Percentiles rank a stretch among this genome's conserved stretches.
phyloP scores from a whole-genome alignment of 345 rosid genomes.

The Hypericum perforatum region DNA sequence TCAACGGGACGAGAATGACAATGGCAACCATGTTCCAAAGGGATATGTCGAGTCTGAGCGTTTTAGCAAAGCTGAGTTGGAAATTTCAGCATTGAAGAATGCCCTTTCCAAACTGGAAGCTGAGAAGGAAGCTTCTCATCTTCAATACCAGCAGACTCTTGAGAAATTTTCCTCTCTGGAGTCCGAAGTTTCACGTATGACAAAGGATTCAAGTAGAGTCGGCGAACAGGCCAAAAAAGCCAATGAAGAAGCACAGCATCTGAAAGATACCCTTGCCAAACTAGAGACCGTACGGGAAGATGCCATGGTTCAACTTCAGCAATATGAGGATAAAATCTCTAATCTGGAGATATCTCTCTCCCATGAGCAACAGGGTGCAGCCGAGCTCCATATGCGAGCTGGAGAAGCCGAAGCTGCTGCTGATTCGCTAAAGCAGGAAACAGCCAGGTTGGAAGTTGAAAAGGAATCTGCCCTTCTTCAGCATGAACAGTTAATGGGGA shows the following conservation, averaged over 20 bases:
- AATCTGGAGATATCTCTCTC: conserved; percentile 43
- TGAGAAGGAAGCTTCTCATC: conserved; percentile 72
- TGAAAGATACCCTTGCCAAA: conserved; percentile 51
- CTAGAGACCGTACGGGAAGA: conserved; percentile 55
- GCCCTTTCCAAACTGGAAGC: conserved; percentile 76
- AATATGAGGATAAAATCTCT: conserved; percentile 61
- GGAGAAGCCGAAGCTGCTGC: conserved; percentile 51
- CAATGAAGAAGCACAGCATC: conserved; percentile 61
- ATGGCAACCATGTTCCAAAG: conserved; percentile 26
- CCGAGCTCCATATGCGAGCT: conserved; percentile 54
- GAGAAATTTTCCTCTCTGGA: conserved; percentile 64
- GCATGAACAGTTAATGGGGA: conserved; percentile 45
- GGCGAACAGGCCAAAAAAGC: conserved; percentile 62
- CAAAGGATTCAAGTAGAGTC: conserved; percentile 49
- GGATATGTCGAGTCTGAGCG: conserved; percentile 48
- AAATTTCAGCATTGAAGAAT: conserved; percentile 59
- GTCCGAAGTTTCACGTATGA: conserved; percentile 59
- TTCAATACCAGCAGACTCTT: conserved; percentile 62
- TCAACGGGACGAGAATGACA: conserved; percentile 19
- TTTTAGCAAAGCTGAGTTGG: conserved; percentile 57
- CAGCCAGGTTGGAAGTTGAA: conserved; percentile 50
- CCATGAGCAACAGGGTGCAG: conserved; percentile 43
- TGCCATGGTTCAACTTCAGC: conserved; percentile 55
- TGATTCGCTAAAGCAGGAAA: conserved; percentile 42
- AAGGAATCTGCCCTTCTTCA: conserved; percentile 52